Percentiles rank a stretch among this genome's conserved stretches.
Conservation (phyloP, 257 asterid genomes). For the Knoxia roxburghii region DNA sequence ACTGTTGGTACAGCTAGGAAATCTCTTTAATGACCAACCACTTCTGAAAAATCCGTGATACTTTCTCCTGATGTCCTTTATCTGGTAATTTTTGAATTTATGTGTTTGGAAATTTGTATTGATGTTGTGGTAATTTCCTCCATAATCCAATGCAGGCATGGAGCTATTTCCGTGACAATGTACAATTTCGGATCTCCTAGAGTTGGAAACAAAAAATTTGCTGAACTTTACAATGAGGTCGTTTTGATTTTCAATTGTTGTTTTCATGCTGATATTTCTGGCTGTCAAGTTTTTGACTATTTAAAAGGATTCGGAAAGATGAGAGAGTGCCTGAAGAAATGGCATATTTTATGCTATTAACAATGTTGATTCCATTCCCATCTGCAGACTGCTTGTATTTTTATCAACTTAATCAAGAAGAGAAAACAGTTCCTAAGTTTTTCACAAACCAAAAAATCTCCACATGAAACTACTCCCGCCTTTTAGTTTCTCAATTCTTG, state of each 20-base stretch:
- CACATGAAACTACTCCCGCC: background rate
- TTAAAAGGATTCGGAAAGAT: background rate
- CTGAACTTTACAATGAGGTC: slow-evolving; percentile 90
- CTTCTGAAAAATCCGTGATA: background rate
- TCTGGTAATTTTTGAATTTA: background rate
- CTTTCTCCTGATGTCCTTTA: background rate
- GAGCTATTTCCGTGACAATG: slow-evolving; percentile 79
- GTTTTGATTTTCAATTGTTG: background rate
- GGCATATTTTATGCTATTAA: background rate
- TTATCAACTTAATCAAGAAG: background rate
- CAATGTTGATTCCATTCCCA: background rate
- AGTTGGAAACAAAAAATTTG: slow-evolving; percentile 91
- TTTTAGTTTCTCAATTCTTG: background rate
- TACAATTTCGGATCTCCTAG: slow-evolving; percentile 98
- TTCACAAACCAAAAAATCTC: background rate
- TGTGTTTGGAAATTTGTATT: background rate
- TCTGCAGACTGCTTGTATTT: background rate
- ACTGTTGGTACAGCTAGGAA: background rate
- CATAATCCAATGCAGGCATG: slow-evolving; percentile 36
- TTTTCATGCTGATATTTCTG: background rate
- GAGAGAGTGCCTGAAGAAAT: background rate
- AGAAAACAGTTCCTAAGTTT: background rate
- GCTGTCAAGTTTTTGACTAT: background rate
- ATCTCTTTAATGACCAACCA: background rate
- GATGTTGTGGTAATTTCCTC: background rate